These are phyloP conservation scores for Angomonas ambiguus DNA, from an alignment of 208 protist genomes.

Conservation along the genomic window DNA sequence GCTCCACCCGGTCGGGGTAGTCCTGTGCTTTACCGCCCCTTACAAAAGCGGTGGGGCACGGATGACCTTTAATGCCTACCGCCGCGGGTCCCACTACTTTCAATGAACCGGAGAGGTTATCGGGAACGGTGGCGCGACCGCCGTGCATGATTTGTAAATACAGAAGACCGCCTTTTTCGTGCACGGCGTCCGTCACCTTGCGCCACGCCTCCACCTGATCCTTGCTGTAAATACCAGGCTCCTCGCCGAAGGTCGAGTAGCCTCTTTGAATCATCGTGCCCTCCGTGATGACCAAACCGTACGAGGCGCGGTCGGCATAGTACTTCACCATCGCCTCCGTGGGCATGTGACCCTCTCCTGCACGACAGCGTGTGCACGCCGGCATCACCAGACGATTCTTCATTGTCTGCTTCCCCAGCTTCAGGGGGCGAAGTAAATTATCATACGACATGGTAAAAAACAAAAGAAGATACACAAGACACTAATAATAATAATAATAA, in stretches of 20 bases:
- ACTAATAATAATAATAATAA: neutral
- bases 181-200: constrained; percentile 55
- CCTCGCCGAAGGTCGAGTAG: constrained; percentile 29
- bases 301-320: constrained; percentile 44
- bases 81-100: neutral
- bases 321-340: constrained; percentile 36
- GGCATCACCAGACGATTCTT: constrained; percentile 49
- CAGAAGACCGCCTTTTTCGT: constrained; percentile 45
- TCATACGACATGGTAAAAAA: too few relatives aligned
- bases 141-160: constrained; percentile 46
- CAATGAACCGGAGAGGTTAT: constrained; percentile 14
- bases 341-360: constrained; percentile 35
- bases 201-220: constrained; percentile 54
- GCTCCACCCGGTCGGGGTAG: neutral
- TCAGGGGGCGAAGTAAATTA: constrained; percentile 25
- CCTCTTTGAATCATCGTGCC: constrained; percentile 35
- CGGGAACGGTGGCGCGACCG: constrained; percentile 30
- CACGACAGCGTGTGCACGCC: constrained; percentile 45
- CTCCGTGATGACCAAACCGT: constrained; percentile 67
- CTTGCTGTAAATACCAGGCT: constrained; percentile 46
- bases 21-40: neutral
- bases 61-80: neutral
- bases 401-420: constrained; percentile 28
- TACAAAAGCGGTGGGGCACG: neutral
- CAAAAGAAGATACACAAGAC: too few relatives aligned